Conservation (phyloP, 2,329 filamentous ascomycete genomes). For the Tolypocladium paradoxum region DNA sequence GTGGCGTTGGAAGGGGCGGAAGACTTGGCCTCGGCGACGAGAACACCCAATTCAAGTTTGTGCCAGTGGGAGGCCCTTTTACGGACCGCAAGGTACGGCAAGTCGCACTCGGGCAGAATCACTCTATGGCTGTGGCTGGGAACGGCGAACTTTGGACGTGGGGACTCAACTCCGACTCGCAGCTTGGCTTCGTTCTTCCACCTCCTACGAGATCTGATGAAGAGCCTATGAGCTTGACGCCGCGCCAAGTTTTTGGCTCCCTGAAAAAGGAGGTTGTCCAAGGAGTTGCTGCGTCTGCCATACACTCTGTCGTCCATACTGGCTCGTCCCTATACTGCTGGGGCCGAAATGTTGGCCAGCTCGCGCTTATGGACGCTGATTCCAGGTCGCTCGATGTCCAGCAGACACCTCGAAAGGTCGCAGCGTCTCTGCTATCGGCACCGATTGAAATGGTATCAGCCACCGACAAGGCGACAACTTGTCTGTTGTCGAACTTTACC, state of each 20-base stretch:
- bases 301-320: slow-evolving; percentile 87
- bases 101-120: slow-evolving; percentile 84
- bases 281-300: slow-evolving; percentile 77
- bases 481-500: slow-evolving; percentile 74
- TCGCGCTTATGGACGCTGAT: slow-evolving; percentile 90
- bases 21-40: slow-evolving; percentile 84
- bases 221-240: slow-evolving; percentile 69
- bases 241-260: slow-evolving; percentile 82
- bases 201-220: slow-evolving; percentile 58
- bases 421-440: slow-evolving; percentile 59
- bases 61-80: slow-evolving; percentile 68
- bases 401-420: slow-evolving; percentile 71
- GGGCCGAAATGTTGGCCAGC: slow-evolving; percentile 88
- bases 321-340: slow-evolving; percentile 77
- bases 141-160: slow-evolving; percentile 89
- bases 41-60: slow-evolving; percentile 77
- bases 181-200: slow-evolving; percentile 76
- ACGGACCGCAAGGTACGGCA: slow-evolving; percentile 61
- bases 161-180: slow-evolving; percentile 78
- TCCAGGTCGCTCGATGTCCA: slow-evolving; percentile 85
- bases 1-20: slow-evolving; percentile 83
- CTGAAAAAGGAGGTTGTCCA: slow-evolving; percentile 76
- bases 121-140: slow-evolving; percentile 76
- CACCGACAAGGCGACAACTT: slow-evolving; percentile 80
- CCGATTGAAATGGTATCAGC: slow-evolving; percentile 72